Conservation (phyloP, 1,139 yeast species). For the Hemisphaericaspora subhashii region DNA sequence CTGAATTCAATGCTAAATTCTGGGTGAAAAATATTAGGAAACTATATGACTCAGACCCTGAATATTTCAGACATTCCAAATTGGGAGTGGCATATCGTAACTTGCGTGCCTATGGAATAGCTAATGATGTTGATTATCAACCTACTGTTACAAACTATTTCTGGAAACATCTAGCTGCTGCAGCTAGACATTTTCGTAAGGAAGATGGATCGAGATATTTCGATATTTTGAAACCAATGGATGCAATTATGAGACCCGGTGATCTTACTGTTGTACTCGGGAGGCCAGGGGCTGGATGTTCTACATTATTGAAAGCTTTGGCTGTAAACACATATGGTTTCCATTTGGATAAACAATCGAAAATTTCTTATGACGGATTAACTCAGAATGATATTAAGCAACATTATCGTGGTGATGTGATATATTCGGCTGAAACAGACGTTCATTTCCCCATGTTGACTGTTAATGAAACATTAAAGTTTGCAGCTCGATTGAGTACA, state of each 20-base stretch:
- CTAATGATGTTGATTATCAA: constrained; percentile 78
- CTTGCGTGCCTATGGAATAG: constrained; percentile 70
- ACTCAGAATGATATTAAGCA: constrained; percentile 47
- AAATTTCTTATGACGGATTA: constrained; percentile 49
- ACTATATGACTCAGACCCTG: constrained; percentile 50
- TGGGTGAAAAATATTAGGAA: not conserved
- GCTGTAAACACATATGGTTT: constrained; percentile 39
- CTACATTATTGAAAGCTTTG: constrained; percentile 35
- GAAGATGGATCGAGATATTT: constrained; percentile 24
- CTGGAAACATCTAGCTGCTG: not conserved
- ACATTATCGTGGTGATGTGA: constrained; percentile 48
- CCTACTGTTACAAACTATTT: constrained; percentile 48
- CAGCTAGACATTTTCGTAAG: constrained; percentile 9
- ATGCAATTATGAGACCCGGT: constrained; percentile 34
- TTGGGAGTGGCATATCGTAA: constrained; percentile 69
- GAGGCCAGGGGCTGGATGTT: constrained; percentile 40
- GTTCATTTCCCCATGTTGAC: constrained; percentile 53
- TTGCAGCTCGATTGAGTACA: constrained; percentile 43
- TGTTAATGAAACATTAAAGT: constrained; percentile 51
- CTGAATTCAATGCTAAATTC: constrained; percentile 10
- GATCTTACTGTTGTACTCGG: constrained; percentile 38
- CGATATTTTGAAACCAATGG: constrained; percentile 36
- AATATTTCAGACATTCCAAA: constrained; percentile 58
- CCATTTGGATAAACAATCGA: constrained; percentile 27
- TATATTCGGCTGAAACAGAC: constrained; percentile 54